Base-by-base conservation (phyloP, 345 rosid species). In the Gynandropsis gynandra region DNA sequence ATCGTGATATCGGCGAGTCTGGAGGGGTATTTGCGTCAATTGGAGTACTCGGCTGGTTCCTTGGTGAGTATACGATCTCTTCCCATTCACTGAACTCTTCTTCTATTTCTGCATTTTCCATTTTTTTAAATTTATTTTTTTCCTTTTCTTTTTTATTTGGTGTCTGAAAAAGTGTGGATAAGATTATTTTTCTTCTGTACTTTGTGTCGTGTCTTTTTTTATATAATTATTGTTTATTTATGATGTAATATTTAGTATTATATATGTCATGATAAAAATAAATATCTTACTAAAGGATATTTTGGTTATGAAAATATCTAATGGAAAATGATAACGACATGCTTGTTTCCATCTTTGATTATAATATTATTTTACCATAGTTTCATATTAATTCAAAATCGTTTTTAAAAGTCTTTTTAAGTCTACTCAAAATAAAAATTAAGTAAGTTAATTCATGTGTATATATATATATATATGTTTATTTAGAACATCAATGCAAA, bases 21-120 rank as follows among this genome's bases (percentile, higher is more conserved):
- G 8, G 60, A 65, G 24, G 61, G 56, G 52, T 53, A 53, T 41
- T 40, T 47, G 36, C 10, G 61, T 17, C 56, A 36, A 1, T 10
- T 47, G 14, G 4, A 46, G 35, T 1, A 14, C 21, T 8, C 40
- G 40, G 5, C 4, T 24, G 29, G 29, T 5, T 20, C 33, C 6
- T 65, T 13, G 64, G 50, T 9, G 70, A 58, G 17, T 48, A 32
- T 65, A 39, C 55, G 53, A 66, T 50, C 13, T 54, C 49, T 37
- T 50, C 67, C 72, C 72, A 67, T 49, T 61, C 72, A 44, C 58
- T 61, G 19, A 31, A 31, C 17, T 61, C 62, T 33, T 61, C 72
- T 54, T 36, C 71, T n/a, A n/a, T n/a, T 60, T 61, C 66, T 54
- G 54, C 53, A 44, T 49, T 61, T 60, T 21, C 34, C 10, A 20